Conservation (phyloP, 371 early-diverging fungal species). For the Rhizomucor pusillus region DNA sequence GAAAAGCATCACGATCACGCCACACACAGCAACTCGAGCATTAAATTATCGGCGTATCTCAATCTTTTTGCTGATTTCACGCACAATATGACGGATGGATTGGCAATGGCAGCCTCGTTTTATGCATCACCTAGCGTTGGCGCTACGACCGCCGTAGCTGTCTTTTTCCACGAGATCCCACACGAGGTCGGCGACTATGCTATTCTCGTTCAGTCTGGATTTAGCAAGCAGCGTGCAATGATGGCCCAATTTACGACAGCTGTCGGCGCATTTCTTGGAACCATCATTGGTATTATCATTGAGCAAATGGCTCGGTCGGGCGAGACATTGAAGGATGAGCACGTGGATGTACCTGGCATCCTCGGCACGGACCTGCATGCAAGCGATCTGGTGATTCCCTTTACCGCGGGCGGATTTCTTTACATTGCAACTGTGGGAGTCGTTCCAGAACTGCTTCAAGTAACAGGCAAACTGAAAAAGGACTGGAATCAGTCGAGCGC, state of each 20-base stretch:
- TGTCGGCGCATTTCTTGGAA: constrained; percentile 79
- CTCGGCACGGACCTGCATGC: constrained; percentile 38
- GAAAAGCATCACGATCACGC: constrained; percentile 17
- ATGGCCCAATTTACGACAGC: constrained; percentile 85
- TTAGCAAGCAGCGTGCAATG: constrained; percentile 72
- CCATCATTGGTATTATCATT: constrained; percentile 76
- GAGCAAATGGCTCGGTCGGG: constrained; percentile 56
- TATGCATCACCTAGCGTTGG: constrained; percentile 82
- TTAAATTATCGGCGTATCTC: constrained; percentile 77
- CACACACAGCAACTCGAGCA: constrained; percentile 23
- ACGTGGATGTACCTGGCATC: constrained; percentile 29
- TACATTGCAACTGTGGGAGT: constrained; percentile 90
- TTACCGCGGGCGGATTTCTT: constrained; percentile 88
- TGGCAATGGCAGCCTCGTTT: constrained; percentile 90
- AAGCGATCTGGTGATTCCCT: constrained; percentile 79
- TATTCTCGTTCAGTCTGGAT: constrained; percentile 83
- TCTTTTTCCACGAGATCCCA: constrained; percentile 93
- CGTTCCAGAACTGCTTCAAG: constrained; percentile 78
- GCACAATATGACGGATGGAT: constrained; percentile 91
- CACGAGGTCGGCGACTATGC: constrained; percentile 94
- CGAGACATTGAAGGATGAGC: constrained; percentile 1
- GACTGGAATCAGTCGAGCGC: constrained; percentile 51
- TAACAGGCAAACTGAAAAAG: constrained; percentile 51
- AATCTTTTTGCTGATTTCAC: constrained; percentile 86
- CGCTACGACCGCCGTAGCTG: constrained; percentile 84